Evolutionary conservation across 345 rosid genomes (phyloP), one percentile per base, ranked within the genome.

Genomic region (Eutrema japonicum): DNA sequence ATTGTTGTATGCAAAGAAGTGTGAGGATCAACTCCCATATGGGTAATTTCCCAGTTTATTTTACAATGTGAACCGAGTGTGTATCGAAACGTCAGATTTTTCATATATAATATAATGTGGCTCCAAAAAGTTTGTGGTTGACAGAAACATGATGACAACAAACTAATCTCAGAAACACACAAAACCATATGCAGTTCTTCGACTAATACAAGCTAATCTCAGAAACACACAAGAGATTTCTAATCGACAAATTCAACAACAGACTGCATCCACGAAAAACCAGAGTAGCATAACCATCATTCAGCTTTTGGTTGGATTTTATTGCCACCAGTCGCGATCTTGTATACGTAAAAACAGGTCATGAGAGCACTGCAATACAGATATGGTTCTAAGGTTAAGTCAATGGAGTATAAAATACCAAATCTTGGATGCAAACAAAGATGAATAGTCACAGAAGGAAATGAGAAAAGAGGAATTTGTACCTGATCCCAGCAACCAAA

Each of bases 401-500:
- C 16, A 68, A 30, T 13, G 41, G 27, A 41, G 66, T 51, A 10
- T 10, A 40, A 2, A 41, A 8, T 12, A 35, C 49, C 33, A 68
- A 42, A 51, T 35, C 14, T 49, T 60, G 5, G 35, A 75, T 50
- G 64, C 48, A 67, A 65, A 72, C 51, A 11, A 54, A 38, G 48
- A 45, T 14, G 43, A 3, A 50, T 2, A 14, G 35, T 68, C 52
- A 66, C 18, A 18, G 1, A 63, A 55, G 26, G 37, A 49, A 37
- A 45, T 12, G 27, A 60, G 32, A 16, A 30, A 7, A 67, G 27
- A 40, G 12, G 38, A 45, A 41, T 6, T 2, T 7, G 30, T 73
- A 87, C 99, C 99, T 90, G 82, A 92, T 81, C 64, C 82, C 99
- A 7, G 92, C 96, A 42, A 95, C 82, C 60, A 95, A 60, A 73